Conservation (phyloP, 2,329 filamentous ascomycete species). For the Penicillium corylophilum region DNA sequence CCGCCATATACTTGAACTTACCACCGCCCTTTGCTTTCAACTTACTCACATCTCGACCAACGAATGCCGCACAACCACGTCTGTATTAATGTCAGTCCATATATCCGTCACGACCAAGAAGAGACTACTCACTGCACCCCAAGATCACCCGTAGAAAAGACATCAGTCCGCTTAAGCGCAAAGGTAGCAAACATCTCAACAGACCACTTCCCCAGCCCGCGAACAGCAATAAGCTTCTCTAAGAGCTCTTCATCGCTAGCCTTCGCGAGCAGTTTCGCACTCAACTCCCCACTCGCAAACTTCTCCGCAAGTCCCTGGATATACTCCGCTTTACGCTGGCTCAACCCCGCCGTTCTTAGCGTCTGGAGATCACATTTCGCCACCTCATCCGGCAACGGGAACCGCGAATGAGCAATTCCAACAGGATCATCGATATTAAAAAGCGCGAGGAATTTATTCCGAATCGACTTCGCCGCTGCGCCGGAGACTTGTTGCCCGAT, state of each 20-base stretch:
- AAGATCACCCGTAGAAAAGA: slow-evolving; percentile 88
- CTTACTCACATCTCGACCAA: slow-evolving; percentile 78
- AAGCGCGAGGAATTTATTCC: slow-evolving; percentile 74
- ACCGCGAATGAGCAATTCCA: slow-evolving; percentile 40
- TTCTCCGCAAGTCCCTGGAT: slow-evolving; percentile 80
- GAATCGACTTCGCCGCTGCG: slow-evolving; percentile 85
- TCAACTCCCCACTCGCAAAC: slow-evolving; percentile 73
- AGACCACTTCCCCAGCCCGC: slow-evolving; percentile 85
- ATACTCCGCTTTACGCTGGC: slow-evolving; percentile 94
- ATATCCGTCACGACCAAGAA: background rate
- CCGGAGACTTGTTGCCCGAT: slow-evolving; percentile 96
- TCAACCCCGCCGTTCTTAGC: slow-evolving; percentile 82
- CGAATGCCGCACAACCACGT: slow-evolving; percentile 84
- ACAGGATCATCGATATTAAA: slow-evolving; percentile 52
- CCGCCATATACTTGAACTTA: slow-evolving; percentile 98
- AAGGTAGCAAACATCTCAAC: slow-evolving; percentile 99
- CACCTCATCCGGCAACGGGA: slow-evolving; percentile 76
- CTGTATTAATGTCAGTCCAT: slow-evolving; percentile 32
- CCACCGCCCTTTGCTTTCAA: slow-evolving; percentile 74
- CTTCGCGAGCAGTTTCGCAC: slow-evolving; percentile 69
- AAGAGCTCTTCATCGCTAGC: slow-evolving; percentile 85
- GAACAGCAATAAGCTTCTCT: slow-evolving; percentile 76
- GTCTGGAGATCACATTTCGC: slow-evolving; percentile 60
- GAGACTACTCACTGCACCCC: slow-evolving; percentile 70
- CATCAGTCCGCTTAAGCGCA: slow-evolving; percentile 88